phyloP scores from a whole-genome alignment of 345 rosid species.

The Boechera divaricarpa region DNA sequence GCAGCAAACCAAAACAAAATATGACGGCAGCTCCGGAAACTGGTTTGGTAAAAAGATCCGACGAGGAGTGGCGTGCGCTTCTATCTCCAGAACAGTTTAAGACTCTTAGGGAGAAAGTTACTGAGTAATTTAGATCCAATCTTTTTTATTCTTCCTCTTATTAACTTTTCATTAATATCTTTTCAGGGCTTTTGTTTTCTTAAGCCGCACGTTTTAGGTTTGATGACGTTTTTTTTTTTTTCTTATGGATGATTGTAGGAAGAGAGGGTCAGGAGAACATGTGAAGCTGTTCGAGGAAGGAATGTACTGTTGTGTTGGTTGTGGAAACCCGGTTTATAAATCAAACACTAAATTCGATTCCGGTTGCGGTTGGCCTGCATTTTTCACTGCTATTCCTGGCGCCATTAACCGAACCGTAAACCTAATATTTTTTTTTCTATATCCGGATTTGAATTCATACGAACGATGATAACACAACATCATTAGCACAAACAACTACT shows the following conservation, averaged over 20 bases:
- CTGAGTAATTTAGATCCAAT: constrained; percentile 51
- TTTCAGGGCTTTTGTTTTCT: neutral
- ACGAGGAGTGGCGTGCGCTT: constrained; percentile 80
- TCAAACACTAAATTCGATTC: constrained; percentile 79
- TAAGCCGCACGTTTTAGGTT: neutral
- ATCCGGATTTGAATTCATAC: neutral
- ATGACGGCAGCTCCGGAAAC: neutral
- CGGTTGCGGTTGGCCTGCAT: constrained; percentile 88
- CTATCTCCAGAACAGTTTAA: constrained; percentile 75
- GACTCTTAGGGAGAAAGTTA: constrained; percentile 67
- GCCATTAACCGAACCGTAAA: constrained; percentile 64
- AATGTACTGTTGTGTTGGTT: constrained; percentile 72
- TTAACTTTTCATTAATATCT: neutral
- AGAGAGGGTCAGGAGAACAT: constrained; percentile 76
- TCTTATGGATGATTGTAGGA: constrained; percentile 37
- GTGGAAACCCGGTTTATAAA: constrained; percentile 70
- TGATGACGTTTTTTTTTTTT: neutral
- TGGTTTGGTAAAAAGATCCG: constrained; percentile 51
- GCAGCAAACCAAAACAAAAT: neutral
- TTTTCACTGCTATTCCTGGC: constrained; percentile 80
- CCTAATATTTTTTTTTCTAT: neutral
- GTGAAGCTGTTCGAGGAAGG: constrained; percentile 68
- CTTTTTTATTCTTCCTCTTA: neutral
- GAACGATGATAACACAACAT: neutral
- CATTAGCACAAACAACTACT: neutral